Conservation (phyloP, 768 basidiomycete species). For the Suillus subaureus region DNA sequence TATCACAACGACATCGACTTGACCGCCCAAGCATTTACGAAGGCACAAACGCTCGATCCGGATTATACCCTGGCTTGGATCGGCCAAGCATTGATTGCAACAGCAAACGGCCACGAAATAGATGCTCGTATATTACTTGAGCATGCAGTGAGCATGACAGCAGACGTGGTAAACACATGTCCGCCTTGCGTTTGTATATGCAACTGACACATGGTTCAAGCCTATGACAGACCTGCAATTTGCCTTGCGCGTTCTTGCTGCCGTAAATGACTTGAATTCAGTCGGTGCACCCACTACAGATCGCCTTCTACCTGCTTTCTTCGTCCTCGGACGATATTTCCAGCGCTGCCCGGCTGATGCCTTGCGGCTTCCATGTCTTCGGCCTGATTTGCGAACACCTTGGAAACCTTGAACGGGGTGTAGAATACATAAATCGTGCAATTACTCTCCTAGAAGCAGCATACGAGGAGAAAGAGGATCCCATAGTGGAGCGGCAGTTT, state of each 20-base stretch:
- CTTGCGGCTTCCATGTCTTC: conserved; percentile 78
- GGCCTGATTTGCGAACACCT: conserved; percentile 86
- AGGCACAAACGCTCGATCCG: conserved; percentile 90
- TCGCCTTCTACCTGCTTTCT: conserved; percentile 74
- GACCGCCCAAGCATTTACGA: conserved; percentile 82
- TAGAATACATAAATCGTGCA: conserved; percentile 56
- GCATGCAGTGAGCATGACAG: conserved; percentile 66
- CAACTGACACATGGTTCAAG: conserved; percentile 40
- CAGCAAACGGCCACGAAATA: conserved; percentile 51
- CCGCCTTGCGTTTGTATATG: neutral
- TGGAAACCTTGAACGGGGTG: conserved; percentile 65
- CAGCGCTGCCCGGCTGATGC: conserved; percentile 68
- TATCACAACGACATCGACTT: conserved; percentile 77
- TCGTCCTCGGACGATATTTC: conserved; percentile 77
- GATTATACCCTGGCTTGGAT: conserved; percentile 90
- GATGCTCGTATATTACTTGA: conserved; percentile 73
- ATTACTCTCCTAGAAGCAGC: conserved; percentile 77
- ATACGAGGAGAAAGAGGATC: conserved; percentile 88
- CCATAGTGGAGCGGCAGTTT: conserved; percentile 75
- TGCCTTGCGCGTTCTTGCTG: conserved; percentile 59
- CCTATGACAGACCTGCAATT: conserved; percentile 82
- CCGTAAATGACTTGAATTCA: conserved; percentile 28
- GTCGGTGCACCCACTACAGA: conserved; percentile 35
- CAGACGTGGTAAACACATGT: conserved; percentile 53
- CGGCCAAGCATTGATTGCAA: conserved; percentile 80